Conservation (phyloP, 306 rosid species). For the Medicago arabica region DNA sequence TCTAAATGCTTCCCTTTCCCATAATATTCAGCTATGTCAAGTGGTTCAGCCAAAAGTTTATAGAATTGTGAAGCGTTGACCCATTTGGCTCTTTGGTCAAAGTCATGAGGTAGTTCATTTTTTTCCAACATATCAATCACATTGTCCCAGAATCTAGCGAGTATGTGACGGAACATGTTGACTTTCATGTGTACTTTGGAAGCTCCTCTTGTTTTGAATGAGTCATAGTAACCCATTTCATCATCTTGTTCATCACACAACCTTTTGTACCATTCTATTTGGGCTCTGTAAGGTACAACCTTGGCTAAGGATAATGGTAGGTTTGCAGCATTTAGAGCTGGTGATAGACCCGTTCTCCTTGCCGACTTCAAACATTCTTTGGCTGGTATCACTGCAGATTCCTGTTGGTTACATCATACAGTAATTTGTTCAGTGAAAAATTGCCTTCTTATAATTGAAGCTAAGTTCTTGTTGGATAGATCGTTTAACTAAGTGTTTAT, state of each 20-base stretch:
- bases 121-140: constrained; percentile 66
- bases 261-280: constrained; percentile 82
- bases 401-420: constrained; percentile 52
- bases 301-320: constrained; percentile 67
- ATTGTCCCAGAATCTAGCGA: constrained; percentile 69
- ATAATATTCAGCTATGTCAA: constrained; percentile 87
- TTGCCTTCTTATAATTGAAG: background rate
- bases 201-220: constrained; percentile 64
- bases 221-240: constrained; percentile 76
- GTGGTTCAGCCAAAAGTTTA: constrained; percentile 79
- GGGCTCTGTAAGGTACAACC: constrained; percentile 68
- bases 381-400: constrained; percentile 44
- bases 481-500: background rate
- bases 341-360: constrained; percentile 69
- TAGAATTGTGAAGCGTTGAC: constrained; percentile 64
- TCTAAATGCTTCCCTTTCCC: constrained; percentile 47
- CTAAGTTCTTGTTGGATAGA: too few relatives aligned
- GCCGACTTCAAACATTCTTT: constrained; percentile 73
- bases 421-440: constrained; percentile 28
- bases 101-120: constrained; percentile 67
- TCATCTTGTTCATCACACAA: constrained; percentile 62
- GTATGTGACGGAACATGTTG: constrained; percentile 68
- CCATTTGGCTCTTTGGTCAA: constrained; percentile 67
- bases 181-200: constrained; percentile 55
- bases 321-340: constrained; percentile 60